Base-by-base conservation (phyloP, 2,329 filamentous ascomycete species). In the Penicillium sp. region DNA sequence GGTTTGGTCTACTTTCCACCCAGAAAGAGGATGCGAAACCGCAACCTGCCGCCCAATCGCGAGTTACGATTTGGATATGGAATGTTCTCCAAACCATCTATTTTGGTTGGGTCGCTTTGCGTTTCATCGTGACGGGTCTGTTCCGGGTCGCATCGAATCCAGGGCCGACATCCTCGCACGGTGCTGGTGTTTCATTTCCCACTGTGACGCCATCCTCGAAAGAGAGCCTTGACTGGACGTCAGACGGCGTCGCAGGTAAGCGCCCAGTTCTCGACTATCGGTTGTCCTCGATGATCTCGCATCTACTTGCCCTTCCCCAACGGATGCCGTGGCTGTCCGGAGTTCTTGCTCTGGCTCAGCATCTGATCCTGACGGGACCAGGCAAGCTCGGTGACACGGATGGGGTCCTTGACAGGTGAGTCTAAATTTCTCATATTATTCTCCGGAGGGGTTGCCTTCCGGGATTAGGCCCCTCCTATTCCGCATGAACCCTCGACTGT, bases 261-360 rank as follows among this genome's bases (percentile, higher is more conserved):
- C 74, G 73, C 41, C 83, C 87, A 36, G 75, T 95, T 51, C 68
- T 92, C 44, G 75, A 76, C 49, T 95, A 92, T 74, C 79, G 77
- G 54, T 61, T 86, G 35, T 95, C 85, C 80, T 72, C 79, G 54
- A 85, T 84, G 65, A 62, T 82, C 39, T 80, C 80, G 45, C 80
- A 79, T 61, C 65, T 94, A 46, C 67, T 88, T 51, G 80, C 88
- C 70, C 66, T 95, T 58, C 74, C 82, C 51, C 65, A 71, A 49
- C 84, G 87, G 64, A 94, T 95, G 87, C 90, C 90, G 47, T 96
- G 90, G 90, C 75, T 95, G 39, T 75, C 74, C 58, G 86, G 86
- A 59, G 70, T 77, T 51, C 62, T 92, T 43, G 84, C 84, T 40
- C 76, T 95, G 64, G 62, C 83, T 51, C 86, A 92, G 66, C 82